These are phyloP conservation scores for Beauveria varroae DNA, from an alignment of 2,329 filamentous ascomycete genomes.

Conservation along the genomic window DNA sequence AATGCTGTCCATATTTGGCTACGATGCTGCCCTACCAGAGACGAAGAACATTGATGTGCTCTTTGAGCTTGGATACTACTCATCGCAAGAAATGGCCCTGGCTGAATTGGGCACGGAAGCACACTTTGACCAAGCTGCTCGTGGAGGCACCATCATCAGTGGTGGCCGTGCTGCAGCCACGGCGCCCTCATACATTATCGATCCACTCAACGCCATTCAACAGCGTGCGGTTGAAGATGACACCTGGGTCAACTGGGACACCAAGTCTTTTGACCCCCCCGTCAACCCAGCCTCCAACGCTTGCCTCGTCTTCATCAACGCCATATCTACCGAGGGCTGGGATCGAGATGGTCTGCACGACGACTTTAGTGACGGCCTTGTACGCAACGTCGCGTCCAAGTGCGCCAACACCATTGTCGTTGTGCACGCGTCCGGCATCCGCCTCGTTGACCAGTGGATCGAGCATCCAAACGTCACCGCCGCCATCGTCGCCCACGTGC, in stretches of 20 bases:
- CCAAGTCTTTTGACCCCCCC: constrained; percentile 23
- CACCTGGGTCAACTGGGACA: constrained; percentile 47
- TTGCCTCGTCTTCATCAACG: constrained; percentile 76
- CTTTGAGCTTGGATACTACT: constrained; percentile 40
- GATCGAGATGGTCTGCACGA: constrained; percentile 61
- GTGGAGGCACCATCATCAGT: constrained; percentile 43
- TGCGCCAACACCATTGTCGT: constrained; percentile 58
- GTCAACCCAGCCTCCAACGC: constrained; percentile 43
- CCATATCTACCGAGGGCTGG: constrained; percentile 71
- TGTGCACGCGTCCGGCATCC: constrained; percentile 55
- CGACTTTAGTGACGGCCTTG: constrained; percentile 54
- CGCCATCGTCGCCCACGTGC: constrained; percentile 54
- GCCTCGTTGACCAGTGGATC: constrained; percentile 57
- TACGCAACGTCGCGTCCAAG: constrained; percentile 50
- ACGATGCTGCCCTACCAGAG: constrained; percentile 50
- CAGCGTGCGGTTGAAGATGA: constrained; percentile 43
- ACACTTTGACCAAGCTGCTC: constrained; percentile 41
- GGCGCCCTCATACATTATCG: constrained; percentile 40
- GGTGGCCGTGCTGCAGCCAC: constrained; percentile 46
- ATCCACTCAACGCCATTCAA: constrained; percentile 51
- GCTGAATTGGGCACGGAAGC: constrained; percentile 34
- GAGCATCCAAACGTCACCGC: constrained; percentile 59
- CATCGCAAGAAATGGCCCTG: constrained; percentile 37
- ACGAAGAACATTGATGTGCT: constrained; percentile 41
- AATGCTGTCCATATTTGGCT: constrained; percentile 52